These are phyloP conservation scores for Bruguiera hainesii DNA, from an alignment of 441 rosid species.

Conservation along the genomic window DNA sequence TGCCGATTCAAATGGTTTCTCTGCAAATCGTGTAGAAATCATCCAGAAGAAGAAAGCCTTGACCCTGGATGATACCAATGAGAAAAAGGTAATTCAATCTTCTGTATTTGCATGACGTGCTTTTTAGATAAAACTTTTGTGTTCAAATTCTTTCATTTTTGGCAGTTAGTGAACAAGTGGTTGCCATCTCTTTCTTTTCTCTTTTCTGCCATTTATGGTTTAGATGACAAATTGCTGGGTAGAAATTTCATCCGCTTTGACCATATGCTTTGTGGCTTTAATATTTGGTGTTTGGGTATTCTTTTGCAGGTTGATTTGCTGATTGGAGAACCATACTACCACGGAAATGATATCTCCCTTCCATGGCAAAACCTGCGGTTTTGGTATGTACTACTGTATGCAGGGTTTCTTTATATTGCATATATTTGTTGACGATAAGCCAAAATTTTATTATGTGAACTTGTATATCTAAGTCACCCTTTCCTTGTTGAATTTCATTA, in stretches of 20 bases:
- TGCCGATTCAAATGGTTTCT: slow-evolving; percentile 61
- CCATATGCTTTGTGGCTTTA: slow-evolving; percentile 4
- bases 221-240: no score
- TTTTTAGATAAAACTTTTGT: slow-evolving; percentile 1
- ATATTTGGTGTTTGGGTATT: not conserved
- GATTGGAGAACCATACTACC: slow-evolving; percentile 85
- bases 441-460: no score
- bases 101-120: not conserved
- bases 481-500: slow-evolving; percentile 17
- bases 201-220: not conserved
- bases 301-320: slow-evolving; percentile 68
- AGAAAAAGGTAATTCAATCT: slow-evolving; percentile 40
- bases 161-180: not conserved
- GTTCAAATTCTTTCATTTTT: not conserved
- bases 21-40: slow-evolving; percentile 52
- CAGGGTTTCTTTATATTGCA: not conserved
- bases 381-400: slow-evolving; percentile 51
- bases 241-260: slow-evolving; percentile 5
- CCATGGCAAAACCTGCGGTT: slow-evolving; percentile 96
- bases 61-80: slow-evolving; percentile 45
- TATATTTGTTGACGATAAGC: not conserved
- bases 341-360: slow-evolving; percentile 74
- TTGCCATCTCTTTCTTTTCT: not conserved
- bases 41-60: slow-evolving; percentile 44
- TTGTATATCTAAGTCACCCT: not conserved